These are phyloP conservation scores for Camelina sativa DNA, from an alignment of 345 rosid species.

Conservation along the genomic window DNA sequence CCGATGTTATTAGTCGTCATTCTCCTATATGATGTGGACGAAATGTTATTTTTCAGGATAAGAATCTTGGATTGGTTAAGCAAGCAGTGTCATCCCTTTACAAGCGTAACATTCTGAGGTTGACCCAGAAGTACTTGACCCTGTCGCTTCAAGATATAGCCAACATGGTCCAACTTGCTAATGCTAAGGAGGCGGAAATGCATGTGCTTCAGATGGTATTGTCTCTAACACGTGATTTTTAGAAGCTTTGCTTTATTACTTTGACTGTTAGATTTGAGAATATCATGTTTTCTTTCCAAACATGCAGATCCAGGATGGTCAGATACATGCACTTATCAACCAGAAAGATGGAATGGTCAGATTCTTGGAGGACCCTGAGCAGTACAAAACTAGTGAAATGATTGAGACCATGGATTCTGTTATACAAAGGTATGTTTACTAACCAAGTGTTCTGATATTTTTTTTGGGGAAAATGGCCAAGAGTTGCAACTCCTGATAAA, in stretches of 20 bases:
- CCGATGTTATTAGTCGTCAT: slow-evolving; percentile 18
- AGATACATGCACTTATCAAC: slow-evolving; percentile 94
- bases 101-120: slow-evolving; percentile 90
- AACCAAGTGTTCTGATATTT: slow-evolving; percentile 15
- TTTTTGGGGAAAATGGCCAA: background rate
- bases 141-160: slow-evolving; percentile 97
- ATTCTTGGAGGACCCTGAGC: slow-evolving; percentile 97
- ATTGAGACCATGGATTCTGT: slow-evolving; percentile 80
- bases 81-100: slow-evolving; percentile 93
- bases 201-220: slow-evolving; percentile 98
- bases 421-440: slow-evolving; percentile 71
- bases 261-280: background rate
- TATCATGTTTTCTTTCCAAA: slow-evolving; percentile 9
- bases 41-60: slow-evolving; percentile 64
- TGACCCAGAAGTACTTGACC: slow-evolving; percentile 95
- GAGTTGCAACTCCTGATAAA: background rate
- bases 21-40: slow-evolving; percentile 32
- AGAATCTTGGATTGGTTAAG: slow-evolving; percentile 89
- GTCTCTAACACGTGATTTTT: slow-evolving; percentile 21
- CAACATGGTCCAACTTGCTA: slow-evolving; percentile 70
- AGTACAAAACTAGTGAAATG: slow-evolving; percentile 88
- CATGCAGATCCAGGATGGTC: slow-evolving; percentile 89
- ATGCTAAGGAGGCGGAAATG: slow-evolving; percentile 94
- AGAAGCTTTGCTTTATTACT: slow-evolving; percentile 20
- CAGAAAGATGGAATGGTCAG: slow-evolving; percentile 99